A percentile compares a stretch with the other conserved stretches of the same genome.
Conservation (phyloP, 176 grass and related monocot genomes). For the Alloteropsis semialata region DNA sequence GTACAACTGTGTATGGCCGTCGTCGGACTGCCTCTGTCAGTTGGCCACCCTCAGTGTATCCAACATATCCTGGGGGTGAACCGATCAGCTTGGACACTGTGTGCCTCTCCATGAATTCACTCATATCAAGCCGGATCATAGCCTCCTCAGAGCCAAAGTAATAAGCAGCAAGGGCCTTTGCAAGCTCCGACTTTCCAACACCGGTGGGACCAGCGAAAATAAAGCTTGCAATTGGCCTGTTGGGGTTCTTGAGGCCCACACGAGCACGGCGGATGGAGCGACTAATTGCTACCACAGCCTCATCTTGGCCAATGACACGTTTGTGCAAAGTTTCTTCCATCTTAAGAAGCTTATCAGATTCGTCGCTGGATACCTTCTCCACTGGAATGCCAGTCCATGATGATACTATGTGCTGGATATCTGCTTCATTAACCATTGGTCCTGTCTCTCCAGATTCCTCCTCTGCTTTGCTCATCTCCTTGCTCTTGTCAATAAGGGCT, state of each 20-base stretch:
- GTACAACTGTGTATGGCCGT: slow-evolving; percentile 78
- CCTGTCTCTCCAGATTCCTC: slow-evolving; percentile 56
- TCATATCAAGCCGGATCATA: slow-evolving; percentile 98
- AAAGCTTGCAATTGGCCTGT: slow-evolving; percentile 87
- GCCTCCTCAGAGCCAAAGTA: slow-evolving; percentile 92
- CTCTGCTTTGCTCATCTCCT: slow-evolving; percentile 83
- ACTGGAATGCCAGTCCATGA: slow-evolving; percentile 96
- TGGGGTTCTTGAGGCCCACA: slow-evolving; percentile 88
- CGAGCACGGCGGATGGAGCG: slow-evolving; percentile 83
- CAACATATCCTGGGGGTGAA: slow-evolving; percentile 91
- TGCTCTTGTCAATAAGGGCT: slow-evolving; percentile 73
- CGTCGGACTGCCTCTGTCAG: slow-evolving; percentile 89
- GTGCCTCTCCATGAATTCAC: slow-evolving; percentile 93
- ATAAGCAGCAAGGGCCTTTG: slow-evolving; percentile 73
- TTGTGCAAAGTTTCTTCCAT: slow-evolving; percentile 90
- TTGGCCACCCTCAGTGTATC: slow-evolving; percentile 93
- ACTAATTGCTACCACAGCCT: slow-evolving; percentile 87
- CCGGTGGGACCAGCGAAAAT: slow-evolving; percentile 93
- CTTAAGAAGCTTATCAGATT: slow-evolving; percentile 83
- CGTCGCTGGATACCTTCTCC: slow-evolving; percentile 82
- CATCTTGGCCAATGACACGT: slow-evolving; percentile 89
- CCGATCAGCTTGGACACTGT: slow-evolving; percentile 90
- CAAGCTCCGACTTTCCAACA: slow-evolving; percentile 94
- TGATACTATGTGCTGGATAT: slow-evolving; percentile 92
- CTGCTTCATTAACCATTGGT: slow-evolving; percentile 77